These are phyloP conservation scores for Saccharomyces kudriavzevii DNA, from an alignment of 805 yeast species.

Conservation along the genomic window DNA sequence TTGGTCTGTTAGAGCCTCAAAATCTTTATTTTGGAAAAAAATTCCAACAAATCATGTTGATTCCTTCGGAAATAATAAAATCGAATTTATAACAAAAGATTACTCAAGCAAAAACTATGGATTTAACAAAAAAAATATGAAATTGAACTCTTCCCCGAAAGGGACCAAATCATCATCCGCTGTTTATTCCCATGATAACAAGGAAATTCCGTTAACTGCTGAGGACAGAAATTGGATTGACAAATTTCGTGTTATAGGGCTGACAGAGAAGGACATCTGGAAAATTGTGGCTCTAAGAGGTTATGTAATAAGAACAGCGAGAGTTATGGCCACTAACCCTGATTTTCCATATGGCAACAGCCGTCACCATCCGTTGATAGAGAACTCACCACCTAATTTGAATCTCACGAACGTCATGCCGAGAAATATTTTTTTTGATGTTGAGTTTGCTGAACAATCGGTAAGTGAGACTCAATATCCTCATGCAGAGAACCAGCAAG, in stretches of 20 bases:
- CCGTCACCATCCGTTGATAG: not conserved
- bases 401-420: conserved; percentile 33
- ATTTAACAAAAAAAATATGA: conserved; percentile 9
- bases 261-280: conserved; percentile 71
- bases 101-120: conserved; percentile 25
- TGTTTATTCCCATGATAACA: conserved; percentile 33
- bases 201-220: conserved; percentile 47
- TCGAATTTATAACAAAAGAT: conserved; percentile 23
- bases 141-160: conserved; percentile 7
- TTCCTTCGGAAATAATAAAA: conserved; percentile 38
- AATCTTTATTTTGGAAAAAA: conserved; percentile 76
- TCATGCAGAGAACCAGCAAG: not conserved
- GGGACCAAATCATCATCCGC: conserved; percentile 7
- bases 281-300: conserved; percentile 65
- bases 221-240: conserved; percentile 71
- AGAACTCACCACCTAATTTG: conserved; percentile 2
- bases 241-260: conserved; percentile 63
- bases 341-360: conserved; percentile 12
- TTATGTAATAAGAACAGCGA: conserved; percentile 54
- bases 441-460: conserved; percentile 13
- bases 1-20: conserved; percentile 64
- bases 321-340: conserved; percentile 32
- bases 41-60: conserved; percentile 32
- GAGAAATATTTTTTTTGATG: conserved; percentile 45
- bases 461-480: not conserved